Conservation (phyloP, 2,329 filamentous ascomycete species). For the Coleophoma cylindrospora region DNA sequence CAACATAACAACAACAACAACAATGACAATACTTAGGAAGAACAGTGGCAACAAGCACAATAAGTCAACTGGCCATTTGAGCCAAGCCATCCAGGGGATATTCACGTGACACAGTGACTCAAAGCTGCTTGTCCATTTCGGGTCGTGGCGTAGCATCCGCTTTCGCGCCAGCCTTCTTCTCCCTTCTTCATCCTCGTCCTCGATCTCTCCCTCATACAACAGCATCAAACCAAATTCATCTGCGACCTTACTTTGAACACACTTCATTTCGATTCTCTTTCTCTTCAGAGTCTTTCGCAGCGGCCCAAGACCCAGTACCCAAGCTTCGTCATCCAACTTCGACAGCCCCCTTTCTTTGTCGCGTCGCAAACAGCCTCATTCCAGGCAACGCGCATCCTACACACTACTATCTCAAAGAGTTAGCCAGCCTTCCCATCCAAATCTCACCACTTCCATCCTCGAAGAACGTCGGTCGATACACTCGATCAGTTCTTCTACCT, state of each 20-base stretch:
- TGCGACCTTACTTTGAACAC: no score
- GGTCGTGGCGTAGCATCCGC: no score
- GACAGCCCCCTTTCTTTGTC: constrained; percentile 19
- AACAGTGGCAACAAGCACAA: no score
- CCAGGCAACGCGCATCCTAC: constrained; percentile 11
- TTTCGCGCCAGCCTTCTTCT: neutral
- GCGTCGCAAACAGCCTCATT: constrained; percentile 20
- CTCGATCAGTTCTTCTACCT: constrained; percentile 15
- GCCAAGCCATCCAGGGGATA: no score
- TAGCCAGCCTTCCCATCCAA: constrained; percentile 18
- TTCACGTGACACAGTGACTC: no score
- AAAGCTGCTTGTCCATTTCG: no score
- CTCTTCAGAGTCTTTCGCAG: constrained; percentile 6
- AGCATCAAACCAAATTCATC: neutral
- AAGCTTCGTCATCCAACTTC: constrained; percentile 21
- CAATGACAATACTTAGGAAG: no score
- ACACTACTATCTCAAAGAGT: constrained; percentile 16
- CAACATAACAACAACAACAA: no score
- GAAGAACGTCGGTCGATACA: constrained; percentile 13
- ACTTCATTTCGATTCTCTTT: neutral
- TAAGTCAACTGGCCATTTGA: no score
- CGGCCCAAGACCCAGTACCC: constrained; percentile 4
- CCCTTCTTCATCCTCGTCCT: neutral
- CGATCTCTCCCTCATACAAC: constrained; percentile 4
- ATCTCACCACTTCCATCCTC: constrained; percentile 11